Conservation (phyloP, 2,329 filamentous ascomycete species). For the Macrophomina pseudophaseolina region DNA sequence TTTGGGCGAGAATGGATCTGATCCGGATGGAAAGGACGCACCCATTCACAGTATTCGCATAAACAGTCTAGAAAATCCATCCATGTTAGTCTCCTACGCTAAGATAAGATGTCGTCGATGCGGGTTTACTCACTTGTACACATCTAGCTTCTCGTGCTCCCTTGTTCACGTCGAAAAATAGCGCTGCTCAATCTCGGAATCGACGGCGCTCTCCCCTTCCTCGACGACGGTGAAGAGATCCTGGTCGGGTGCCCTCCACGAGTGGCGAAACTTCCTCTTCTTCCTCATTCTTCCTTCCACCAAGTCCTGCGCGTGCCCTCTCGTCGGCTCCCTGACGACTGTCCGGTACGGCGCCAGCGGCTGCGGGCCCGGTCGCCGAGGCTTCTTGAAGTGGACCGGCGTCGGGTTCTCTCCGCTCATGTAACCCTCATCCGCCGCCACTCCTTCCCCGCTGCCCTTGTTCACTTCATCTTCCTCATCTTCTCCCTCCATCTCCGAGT, state of each 20-base stretch:
- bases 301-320: constrained; percentile 45
- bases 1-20: neutral
- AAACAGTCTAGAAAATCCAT: constrained; percentile 6
- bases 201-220: constrained; percentile 42
- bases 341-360: constrained; percentile 29
- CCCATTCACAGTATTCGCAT: constrained; percentile 1
- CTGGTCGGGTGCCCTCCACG: constrained; percentile 48
- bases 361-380: constrained; percentile 6
- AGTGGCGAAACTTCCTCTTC: constrained; percentile 38
- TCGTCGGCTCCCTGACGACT: constrained; percentile 39
- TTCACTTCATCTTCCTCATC: constrained; percentile 37
- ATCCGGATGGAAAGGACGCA: neutral
- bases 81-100: neutral
- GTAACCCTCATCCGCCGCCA: constrained; percentile 27
- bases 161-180: constrained; percentile 21
- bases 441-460: neutral
- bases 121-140: constrained; percentile 1
- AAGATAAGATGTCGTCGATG: neutral
- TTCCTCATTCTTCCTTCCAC: constrained; percentile 32
- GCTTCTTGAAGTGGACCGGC: constrained; percentile 19
- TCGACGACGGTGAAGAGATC: constrained; percentile 50
- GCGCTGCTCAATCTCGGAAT: constrained; percentile 26
- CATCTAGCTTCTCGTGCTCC: neutral
- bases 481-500: constrained; percentile 27
- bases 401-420: constrained; percentile 20